phyloP scores from a whole-genome alignment of 73 alveolate genomes.

The Tetrahymena borealis region DNA sequence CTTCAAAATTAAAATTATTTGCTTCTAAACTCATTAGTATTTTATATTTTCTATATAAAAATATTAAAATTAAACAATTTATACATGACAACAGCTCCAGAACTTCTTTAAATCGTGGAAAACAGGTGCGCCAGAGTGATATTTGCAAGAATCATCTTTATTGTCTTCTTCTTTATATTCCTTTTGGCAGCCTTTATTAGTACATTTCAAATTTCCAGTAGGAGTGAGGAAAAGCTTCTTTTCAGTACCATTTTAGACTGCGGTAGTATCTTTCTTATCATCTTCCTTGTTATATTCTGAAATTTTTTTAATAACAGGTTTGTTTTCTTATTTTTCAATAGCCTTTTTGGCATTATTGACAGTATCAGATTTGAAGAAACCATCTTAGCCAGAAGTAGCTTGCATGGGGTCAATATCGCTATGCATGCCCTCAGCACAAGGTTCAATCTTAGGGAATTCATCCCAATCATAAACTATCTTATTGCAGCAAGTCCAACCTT shows the following conservation, averaged over 20 bases:
- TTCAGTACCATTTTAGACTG: background rate
- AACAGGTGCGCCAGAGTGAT: constrained; percentile 92
- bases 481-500: constrained; percentile 97
- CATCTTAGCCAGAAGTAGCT: background rate
- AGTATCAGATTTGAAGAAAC: constrained; percentile 25
- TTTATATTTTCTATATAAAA: constrained; percentile 6
- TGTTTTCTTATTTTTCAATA: background rate
- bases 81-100: constrained; percentile 92
- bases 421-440: constrained; percentile 95
- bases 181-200: constrained; percentile 83
- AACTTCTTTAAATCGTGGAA: constrained; percentile 95
- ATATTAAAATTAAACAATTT: constrained; percentile 41
- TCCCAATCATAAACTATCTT: constrained; percentile 99
- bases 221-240: constrained; percentile 28
- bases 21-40: background rate
- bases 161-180: constrained; percentile 76
- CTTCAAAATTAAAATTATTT: constrained; percentile 29
- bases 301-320: constrained; percentile 16
- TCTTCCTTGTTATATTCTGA: constrained; percentile 30
- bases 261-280: constrained; percentile 5
- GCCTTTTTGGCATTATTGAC: constrained; percentile 34
- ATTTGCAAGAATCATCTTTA: constrained; percentile 69
- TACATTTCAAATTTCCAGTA: constrained; percentile 60
- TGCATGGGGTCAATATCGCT: background rate
- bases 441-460: constrained; percentile 89